Evolutionary conservation across 176 grass and related monocot species (phyloP).

Genomic region (Metroxylon sagu): DNA sequence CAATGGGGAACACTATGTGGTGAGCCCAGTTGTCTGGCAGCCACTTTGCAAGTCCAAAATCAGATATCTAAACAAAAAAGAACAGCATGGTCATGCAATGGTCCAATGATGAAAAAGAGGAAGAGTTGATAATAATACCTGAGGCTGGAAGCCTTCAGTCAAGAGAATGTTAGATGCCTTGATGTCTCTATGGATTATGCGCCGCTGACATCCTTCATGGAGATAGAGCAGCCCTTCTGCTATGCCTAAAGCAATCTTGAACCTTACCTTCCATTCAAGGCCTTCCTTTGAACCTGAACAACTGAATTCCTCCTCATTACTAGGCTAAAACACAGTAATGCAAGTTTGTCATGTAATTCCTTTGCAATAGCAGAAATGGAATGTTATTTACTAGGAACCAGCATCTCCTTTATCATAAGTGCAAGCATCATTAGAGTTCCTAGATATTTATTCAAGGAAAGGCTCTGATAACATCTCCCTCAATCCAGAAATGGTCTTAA

Average conservation of each 20-base stretch:
- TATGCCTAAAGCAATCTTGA: conserved; percentile 2
- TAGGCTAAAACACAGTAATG: conserved; percentile 1
- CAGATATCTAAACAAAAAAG: background rate
- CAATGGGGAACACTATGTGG: conserved; percentile 1
- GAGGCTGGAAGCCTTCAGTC: background rate
- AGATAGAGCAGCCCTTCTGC: conserved; percentile 11
- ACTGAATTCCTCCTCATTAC: conserved; percentile 30
- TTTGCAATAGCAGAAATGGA: no score
- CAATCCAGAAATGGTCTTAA: no score
- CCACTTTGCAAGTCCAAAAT: conserved; percentile 18
- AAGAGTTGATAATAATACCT: background rate
- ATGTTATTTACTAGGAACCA: no score
- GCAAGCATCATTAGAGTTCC: no score
- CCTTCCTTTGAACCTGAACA: conserved; percentile 68
- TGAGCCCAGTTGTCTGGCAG: conserved; percentile 8
- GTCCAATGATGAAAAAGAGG: background rate
- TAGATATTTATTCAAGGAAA: no score
- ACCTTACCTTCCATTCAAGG: conserved; percentile 22
- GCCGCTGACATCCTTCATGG: conserved; percentile 8
- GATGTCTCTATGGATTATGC: conserved; percentile 20
- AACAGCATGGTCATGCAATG: background rate
- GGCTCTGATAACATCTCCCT: no score
- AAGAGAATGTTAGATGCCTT: conserved; percentile 16
- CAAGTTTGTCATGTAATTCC: background rate
- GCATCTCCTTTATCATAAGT: no score